These are phyloP conservation scores for Aquilaria malaccensis DNA, from an alignment of 345 rosid species.

Conservation along the genomic window DNA sequence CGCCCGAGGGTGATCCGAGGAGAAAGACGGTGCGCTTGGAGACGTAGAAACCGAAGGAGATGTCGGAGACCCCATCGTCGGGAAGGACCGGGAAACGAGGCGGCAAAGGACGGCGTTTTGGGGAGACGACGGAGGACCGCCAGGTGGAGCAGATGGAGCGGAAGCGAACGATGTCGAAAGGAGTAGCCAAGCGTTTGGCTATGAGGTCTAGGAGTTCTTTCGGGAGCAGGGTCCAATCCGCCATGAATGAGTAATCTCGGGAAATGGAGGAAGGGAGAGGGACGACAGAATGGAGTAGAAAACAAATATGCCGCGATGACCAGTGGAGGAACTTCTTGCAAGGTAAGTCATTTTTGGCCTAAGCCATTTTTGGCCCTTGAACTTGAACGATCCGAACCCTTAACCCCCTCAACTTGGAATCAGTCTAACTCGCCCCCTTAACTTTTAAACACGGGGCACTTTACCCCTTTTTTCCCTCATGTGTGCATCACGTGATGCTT, in stretches of 20 bases:
- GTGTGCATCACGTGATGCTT: no score
- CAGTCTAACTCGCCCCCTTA: no score
- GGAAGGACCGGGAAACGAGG: conserved; percentile 50
- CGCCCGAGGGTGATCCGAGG: conserved; percentile 25
- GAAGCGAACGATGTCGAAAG: conserved; percentile 54
- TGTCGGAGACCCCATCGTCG: conserved; percentile 30
- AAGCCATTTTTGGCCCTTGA: no score
- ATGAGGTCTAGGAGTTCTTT: conserved; percentile 57
- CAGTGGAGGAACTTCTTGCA: not conserved
- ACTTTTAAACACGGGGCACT: no score
- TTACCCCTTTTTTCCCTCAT: no score
- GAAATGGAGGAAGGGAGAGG: conserved; percentile 7
- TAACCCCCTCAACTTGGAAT: no score
- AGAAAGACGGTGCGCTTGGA: conserved; percentile 59
- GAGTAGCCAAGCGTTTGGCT: conserved; percentile 37
- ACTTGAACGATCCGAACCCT: no score
- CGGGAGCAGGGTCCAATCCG: conserved; percentile 65
- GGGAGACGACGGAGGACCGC: conserved; percentile 51
- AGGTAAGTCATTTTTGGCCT: no score
- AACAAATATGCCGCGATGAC: not conserved
- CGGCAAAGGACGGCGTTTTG: conserved; percentile 29
- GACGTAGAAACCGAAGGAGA: conserved; percentile 55
- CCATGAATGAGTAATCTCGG: conserved; percentile 30
- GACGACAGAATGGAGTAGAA: not conserved
- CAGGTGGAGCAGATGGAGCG: conserved; percentile 82